phyloP scores from a whole-genome alignment of 495 filamentous ascomycete genomes.

The Copromyces sp. region DNA sequence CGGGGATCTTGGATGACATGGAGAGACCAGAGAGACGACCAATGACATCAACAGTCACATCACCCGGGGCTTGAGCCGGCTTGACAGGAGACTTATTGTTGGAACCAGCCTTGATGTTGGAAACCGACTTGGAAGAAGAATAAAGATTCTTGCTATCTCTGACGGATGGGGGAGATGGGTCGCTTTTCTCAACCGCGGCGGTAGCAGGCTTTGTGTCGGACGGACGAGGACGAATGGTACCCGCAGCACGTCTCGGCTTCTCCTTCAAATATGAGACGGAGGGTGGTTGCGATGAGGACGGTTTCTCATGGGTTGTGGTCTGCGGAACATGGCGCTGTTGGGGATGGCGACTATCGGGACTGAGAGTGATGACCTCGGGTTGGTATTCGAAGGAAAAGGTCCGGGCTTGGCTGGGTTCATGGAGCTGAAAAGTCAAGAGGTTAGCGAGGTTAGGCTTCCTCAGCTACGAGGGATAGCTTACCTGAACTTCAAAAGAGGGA shows the following conservation, averaged over 20 bases:
- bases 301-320: neutral
- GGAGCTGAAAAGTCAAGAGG: neutral
- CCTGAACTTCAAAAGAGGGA: neutral
- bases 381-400: rapidly evolving
- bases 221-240: neutral
- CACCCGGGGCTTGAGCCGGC: neutral
- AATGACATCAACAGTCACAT: neutral
- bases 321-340: neutral
- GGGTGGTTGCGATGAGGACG: neutral
- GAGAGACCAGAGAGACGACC: too few species aligned
- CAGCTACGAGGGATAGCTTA: rapidly evolving
- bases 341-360: neutral
- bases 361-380: neutral
- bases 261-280: neutral
- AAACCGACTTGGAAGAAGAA: neutral
- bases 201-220: neutral
- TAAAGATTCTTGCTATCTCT: neutral
- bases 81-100: neutral
- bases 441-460: neutral
- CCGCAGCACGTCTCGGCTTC: neutral
- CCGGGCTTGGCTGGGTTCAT: neutral
- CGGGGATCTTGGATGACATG: neutral
- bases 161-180: neutral
- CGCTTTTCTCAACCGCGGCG: neutral
- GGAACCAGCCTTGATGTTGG: neutral